A percentile compares a stretch with the other conserved stretches of the same genome.
Conservation (phyloP, 2,329 filamentous ascomycete genomes). For the Thielaviopsis punctulata region DNA sequence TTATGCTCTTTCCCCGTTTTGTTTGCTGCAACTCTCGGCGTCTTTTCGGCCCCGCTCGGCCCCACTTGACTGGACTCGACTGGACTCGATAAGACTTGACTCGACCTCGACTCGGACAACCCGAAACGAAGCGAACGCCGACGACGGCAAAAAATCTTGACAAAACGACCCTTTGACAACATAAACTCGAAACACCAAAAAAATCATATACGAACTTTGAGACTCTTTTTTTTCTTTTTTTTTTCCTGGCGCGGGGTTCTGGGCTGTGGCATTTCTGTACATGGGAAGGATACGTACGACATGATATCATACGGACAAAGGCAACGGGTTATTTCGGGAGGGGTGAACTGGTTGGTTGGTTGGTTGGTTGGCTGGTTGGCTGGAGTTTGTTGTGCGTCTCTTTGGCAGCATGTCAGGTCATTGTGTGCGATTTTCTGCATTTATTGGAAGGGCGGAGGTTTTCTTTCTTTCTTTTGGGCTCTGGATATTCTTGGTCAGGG, state of each 20-base stretch:
- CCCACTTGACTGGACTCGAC: too few relatives aligned
- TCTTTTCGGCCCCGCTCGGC: too few relatives aligned
- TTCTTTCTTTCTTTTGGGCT: conserved; percentile 5
- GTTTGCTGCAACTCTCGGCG: too few relatives aligned
- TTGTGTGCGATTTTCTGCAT: conserved; percentile 7
- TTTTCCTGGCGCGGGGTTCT: background rate
- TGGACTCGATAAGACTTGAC: too few relatives aligned
- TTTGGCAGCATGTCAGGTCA: conserved; percentile 9
- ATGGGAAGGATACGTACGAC: background rate
- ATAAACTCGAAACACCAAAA: background rate
- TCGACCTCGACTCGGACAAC: too few relatives aligned
- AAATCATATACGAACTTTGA: background rate
- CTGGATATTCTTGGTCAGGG: conserved; percentile 1
- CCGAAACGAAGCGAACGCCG: background rate
- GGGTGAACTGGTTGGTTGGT: conserved; percentile 3
- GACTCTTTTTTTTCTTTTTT: too few relatives aligned
- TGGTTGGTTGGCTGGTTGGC: background rate
- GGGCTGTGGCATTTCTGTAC: conserved; percentile 7
- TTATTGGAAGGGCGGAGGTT: conserved; percentile 1
- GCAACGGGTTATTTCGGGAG: background rate
- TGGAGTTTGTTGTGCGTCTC: conserved; percentile 6
- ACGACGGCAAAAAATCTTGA: background rate
- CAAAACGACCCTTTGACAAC: background rate
- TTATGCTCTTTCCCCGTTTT: too few relatives aligned
- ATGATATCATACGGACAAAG: conserved; percentile 6